phyloP scores from a whole-genome alignment of 78 protist genomes.

The Dictyostelium capitatum region DNA sequence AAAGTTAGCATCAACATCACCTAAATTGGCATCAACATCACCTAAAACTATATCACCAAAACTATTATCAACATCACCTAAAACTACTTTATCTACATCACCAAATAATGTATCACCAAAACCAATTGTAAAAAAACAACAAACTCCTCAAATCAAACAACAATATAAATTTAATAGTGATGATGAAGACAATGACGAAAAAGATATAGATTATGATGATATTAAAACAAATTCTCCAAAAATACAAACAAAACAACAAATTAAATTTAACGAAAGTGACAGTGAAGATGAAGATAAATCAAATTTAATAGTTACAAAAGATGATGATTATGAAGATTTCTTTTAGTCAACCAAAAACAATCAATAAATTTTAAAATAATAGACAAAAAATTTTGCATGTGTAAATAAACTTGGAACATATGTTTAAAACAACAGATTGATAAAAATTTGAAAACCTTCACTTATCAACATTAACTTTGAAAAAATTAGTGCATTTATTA shows the following conservation, averaged over 20 bases:
- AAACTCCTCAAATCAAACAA: neutral
- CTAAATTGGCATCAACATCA: neutral
- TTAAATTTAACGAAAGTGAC: neutral
- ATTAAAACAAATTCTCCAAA: neutral
- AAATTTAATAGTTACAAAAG: conserved; percentile 17
- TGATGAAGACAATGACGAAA: conserved; percentile 12
- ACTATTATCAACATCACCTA: neutral
- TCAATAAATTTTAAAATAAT: too few relatives aligned
- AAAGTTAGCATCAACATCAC: neutral
- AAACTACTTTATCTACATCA: neutral
- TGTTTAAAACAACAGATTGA: too few relatives aligned
- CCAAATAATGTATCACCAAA: neutral
- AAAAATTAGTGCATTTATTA: too few relatives aligned
- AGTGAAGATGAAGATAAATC: neutral
- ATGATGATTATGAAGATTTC: conserved; percentile 26
- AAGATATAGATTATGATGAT: neutral
- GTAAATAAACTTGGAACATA: too few relatives aligned
- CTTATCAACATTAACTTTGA: too few relatives aligned
- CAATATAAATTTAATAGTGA: neutral
- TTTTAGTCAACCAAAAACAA: neutral
- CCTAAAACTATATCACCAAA: neutral
- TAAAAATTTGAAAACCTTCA: too few relatives aligned
- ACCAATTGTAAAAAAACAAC: neutral
- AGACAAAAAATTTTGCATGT: too few relatives aligned
- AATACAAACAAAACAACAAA: neutral